A percentile compares a stretch with the other conserved stretches of the same genome.
phyloP scores from a whole-genome alignment of 768 basidiomycete species.

The Psilocybe subaeruginosa region DNA sequence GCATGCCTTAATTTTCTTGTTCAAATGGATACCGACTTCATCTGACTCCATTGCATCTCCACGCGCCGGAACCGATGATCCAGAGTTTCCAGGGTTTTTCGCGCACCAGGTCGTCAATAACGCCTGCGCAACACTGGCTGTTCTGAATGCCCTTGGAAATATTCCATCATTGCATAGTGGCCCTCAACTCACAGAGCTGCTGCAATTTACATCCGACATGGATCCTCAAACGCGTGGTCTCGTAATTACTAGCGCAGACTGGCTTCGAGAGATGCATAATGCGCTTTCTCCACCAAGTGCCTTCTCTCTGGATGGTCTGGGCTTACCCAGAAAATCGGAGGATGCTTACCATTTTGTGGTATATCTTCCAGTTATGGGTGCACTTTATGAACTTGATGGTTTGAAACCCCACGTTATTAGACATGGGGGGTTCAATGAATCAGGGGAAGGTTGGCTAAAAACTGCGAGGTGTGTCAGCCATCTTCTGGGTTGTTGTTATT shows the following conservation, averaged over 20 bases:
- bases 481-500: background rate
- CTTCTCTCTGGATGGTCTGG: slow-evolving; percentile 85
- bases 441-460: slow-evolving; percentile 81
- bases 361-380: slow-evolving; percentile 84
- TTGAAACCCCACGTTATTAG: slow-evolving; percentile 77
- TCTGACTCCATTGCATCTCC: slow-evolving; percentile 35
- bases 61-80: slow-evolving; percentile 65
- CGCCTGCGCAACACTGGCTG: slow-evolving; percentile 94
- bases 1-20: slow-evolving; percentile 91
- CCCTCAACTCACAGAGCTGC: slow-evolving; percentile 69
- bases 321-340: slow-evolving; percentile 61
- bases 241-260: slow-evolving; percentile 79
- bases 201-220: slow-evolving; percentile 83
- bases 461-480: slow-evolving; percentile 64
- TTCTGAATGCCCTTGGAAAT: slow-evolving; percentile 89
- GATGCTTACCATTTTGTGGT: slow-evolving; percentile 98
- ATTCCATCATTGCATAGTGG: slow-evolving; percentile 68
- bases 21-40: slow-evolving; percentile 86
- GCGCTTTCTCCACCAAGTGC: slow-evolving; percentile 89
- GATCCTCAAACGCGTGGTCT: slow-evolving; percentile 85
- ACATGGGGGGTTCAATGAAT: slow-evolving; percentile 74
- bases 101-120: slow-evolving; percentile 96
- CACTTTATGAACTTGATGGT: slow-evolving; percentile 93
- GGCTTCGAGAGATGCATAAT: slow-evolving; percentile 87
- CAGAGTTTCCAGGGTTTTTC: slow-evolving; percentile 85